Conservation (phyloP, 83 land plant species). For the Isoetes engelmannii region DNA sequence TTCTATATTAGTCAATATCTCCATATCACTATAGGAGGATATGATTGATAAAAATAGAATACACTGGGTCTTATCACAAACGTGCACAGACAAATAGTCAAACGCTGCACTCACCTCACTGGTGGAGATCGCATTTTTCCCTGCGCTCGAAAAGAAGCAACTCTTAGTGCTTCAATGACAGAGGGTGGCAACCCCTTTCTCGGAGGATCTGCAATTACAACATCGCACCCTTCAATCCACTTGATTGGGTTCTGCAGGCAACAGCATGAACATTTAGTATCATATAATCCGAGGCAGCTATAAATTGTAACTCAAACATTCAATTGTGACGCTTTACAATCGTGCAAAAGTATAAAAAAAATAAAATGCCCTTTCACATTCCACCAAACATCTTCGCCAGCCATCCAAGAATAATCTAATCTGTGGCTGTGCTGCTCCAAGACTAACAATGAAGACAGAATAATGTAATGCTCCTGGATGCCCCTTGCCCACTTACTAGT, state of each 20-base stretch:
- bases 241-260: slow-evolving; percentile 61
- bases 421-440: no score
- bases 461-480: no score
- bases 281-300: background rate
- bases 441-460: no score
- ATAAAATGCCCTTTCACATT: no score
- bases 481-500: no score
- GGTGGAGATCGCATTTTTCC: slow-evolving; percentile 30
- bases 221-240: slow-evolving; percentile 82
- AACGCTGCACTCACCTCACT: slow-evolving; percentile 12
- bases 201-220: slow-evolving; percentile 92
- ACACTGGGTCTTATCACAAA: background rate
- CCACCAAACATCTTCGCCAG: no score
- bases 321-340: no score
- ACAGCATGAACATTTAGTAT: background rate
- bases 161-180: slow-evolving; percentile 52
- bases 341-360: no score
- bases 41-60: background rate
- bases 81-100: background rate
- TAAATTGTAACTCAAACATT: no score
- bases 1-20: slow-evolving; percentile 5
- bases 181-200: slow-evolving; percentile 81
- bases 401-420: no score
- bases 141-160: slow-evolving; percentile 34
- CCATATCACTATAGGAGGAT: background rate